phyloP scores from a whole-genome alignment of 2,329 filamentous ascomycete species.

The Hysterium pulicare region DNA sequence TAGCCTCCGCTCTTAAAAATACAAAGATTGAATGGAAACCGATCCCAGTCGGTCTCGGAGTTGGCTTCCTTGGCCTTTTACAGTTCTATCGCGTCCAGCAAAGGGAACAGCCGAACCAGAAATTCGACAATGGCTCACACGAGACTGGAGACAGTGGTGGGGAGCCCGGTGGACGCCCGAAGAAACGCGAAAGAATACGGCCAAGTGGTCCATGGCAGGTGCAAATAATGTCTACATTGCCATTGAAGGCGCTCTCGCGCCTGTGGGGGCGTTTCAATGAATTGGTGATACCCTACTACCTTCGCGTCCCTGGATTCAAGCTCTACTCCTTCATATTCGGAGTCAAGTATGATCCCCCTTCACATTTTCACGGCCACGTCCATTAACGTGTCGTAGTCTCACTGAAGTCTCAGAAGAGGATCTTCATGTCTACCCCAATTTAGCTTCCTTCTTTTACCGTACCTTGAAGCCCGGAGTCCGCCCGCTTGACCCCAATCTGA shows the following conservation, averaged over 20 bases:
- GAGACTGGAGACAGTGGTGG: constrained; percentile 45
- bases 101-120: constrained; percentile 44
- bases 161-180: constrained; percentile 48
- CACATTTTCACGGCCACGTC: constrained; percentile 37
- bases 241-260: constrained; percentile 83
- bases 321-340: constrained; percentile 88
- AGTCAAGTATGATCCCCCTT: constrained; percentile 58
- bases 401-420: constrained; percentile 85
- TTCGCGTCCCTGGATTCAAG: constrained; percentile 85
- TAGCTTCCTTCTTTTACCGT: constrained; percentile 96
- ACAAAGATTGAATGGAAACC: constrained; percentile 83
- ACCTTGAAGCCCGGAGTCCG: constrained; percentile 84
- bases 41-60: constrained; percentile 81
- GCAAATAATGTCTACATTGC: constrained; percentile 88
- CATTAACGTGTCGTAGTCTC: constrained; percentile 51
- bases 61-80: constrained; percentile 76
- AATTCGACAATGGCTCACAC: constrained; percentile 38
- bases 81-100: constrained; percentile 76
- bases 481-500: constrained; percentile 76
- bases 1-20: constrained; percentile 56
- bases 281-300: constrained; percentile 78
- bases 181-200: constrained; percentile 61
- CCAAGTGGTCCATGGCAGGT: constrained; percentile 91
- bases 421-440: constrained; percentile 84
- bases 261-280: constrained; percentile 93